Evolutionary conservation across 768 basidiomycete species (phyloP), one percentile per base, ranked within the genome.

Genomic region (Clitopilus hobsonii): DNA sequence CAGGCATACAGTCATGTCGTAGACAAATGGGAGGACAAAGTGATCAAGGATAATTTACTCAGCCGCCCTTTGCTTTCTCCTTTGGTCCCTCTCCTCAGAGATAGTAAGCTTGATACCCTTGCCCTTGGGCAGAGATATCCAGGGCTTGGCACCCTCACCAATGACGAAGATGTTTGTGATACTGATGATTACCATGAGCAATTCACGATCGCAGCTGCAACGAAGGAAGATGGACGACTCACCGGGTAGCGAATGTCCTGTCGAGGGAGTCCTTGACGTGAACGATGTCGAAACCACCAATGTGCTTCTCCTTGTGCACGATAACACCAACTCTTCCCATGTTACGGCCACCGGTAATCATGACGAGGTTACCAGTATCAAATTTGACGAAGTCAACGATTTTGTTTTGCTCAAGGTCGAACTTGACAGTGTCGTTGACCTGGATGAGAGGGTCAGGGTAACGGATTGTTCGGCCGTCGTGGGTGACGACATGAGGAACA

Each of bases 391-490:
- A 91, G 67, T 95, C 90, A 53, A 74, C 82, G 71, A 99, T 94
- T 80, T 98, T 97, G 75, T 83, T 82, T 74, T 93, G 88, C 72
- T 93, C 91, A 59, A 99, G 78, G 75, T 98, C 97, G 70, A 89
- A 98, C 75, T 93, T 97, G 74, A 98, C 85, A 52, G 94, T 94
- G 78, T 98, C 97, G 82, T 98, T 96, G 73, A 91, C 93, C 67
- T 80, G 84, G 84, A 99, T 94, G 64, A 75, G 72, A 26, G 97
- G 97, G 74, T 99, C 97, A 63, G 97, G 96, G 79, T 98, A 99
- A 60, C 97, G 95, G 79, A 99, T 98, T 61, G 97, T 99, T 71
- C 97, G 94, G 52, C 97, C 97, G 68, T 99, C 97, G 79, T 99
- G 97, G 63, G 96, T 98, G 75, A 98, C 92, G 63, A 99, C 80